Conservation (phyloP, 768 basidiomycete genomes). For the Tulasnella sp. region DNA sequence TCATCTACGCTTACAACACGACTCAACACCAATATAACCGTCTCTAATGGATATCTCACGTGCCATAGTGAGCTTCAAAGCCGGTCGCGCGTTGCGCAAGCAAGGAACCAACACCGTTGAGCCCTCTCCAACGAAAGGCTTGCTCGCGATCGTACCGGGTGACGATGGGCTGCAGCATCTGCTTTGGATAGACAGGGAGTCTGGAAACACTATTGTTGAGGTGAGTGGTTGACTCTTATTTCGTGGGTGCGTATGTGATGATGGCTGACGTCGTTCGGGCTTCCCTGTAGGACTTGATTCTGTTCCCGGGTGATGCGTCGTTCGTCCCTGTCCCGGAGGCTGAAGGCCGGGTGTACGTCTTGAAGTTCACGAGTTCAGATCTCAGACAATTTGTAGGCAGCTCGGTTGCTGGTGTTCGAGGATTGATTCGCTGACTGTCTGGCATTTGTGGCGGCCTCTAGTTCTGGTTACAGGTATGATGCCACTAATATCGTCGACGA, state of each 20-base stretch:
- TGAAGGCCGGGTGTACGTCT: conserved; percentile 71
- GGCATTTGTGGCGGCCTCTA: conserved; percentile 36
- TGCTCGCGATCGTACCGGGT: conserved; percentile 56
- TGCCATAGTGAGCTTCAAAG: conserved; percentile 50
- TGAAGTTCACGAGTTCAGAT: conserved; percentile 87
- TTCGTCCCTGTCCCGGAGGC: conserved; percentile 73
- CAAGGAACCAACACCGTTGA: conserved; percentile 66
- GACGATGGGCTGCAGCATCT: conserved; percentile 79
- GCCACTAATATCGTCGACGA: background rate
- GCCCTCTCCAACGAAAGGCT: conserved; percentile 65
- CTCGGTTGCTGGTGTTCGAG: background rate
- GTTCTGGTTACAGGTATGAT: conserved; percentile 83
- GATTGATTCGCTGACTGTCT: background rate
- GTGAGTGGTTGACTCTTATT: background rate
- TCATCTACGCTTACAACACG: background rate
- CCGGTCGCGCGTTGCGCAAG: conserved; percentile 71
- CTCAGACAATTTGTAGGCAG: conserved; percentile 79
- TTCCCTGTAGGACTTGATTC: conserved; percentile 65
- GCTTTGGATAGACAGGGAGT: conserved; percentile 70
- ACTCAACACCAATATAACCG: background rate
- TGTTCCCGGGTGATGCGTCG: conserved; percentile 81
- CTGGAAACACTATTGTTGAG: conserved; percentile 38
- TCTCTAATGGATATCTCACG: conserved; percentile 8
- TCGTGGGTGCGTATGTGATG: background rate
- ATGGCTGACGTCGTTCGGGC: background rate